These are phyloP conservation scores for Alternaria postmessia DNA, from an alignment of 2,329 filamentous ascomycete species.

Conservation along the genomic window DNA sequence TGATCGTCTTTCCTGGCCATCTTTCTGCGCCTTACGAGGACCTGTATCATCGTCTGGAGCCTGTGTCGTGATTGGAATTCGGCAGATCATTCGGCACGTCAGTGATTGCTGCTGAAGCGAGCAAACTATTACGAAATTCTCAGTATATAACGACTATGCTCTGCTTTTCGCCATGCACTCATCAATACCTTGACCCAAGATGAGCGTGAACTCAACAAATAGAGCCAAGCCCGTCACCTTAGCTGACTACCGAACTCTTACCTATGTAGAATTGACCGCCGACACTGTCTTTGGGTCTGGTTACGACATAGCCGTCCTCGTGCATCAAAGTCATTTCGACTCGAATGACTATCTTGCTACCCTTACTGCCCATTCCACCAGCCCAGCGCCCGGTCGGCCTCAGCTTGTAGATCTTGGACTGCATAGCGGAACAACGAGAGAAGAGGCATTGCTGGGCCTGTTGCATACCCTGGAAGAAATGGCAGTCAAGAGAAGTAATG, in stretches of 20 bases:
- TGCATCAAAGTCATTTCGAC: background rate
- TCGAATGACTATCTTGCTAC: background rate
- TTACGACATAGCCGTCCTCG: background rate
- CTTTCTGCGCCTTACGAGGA: too few relatives aligned
- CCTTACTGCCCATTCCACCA: background rate
- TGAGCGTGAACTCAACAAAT: background rate
- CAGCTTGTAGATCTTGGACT: background rate
- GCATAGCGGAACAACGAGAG: background rate
- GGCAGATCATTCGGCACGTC: background rate
- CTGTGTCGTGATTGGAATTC: too few relatives aligned
- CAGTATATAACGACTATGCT: background rate
- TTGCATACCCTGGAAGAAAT: background rate
- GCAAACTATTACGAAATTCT: background rate
- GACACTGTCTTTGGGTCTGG: background rate
- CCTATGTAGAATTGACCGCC: background rate
- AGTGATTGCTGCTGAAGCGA: background rate
- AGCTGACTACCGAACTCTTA: background rate
- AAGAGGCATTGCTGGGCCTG: background rate
- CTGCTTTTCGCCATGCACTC: too few relatives aligned
- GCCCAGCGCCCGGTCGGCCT: too few relatives aligned
- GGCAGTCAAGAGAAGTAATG: background rate
- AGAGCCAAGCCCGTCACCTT: background rate
- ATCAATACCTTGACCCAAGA: background rate
- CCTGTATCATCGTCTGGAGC: too few relatives aligned
- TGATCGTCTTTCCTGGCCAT: too few relatives aligned